Conservation (phyloP, 1,284 basidiomycete species). For the Ceraceosorus guamensis region DNA sequence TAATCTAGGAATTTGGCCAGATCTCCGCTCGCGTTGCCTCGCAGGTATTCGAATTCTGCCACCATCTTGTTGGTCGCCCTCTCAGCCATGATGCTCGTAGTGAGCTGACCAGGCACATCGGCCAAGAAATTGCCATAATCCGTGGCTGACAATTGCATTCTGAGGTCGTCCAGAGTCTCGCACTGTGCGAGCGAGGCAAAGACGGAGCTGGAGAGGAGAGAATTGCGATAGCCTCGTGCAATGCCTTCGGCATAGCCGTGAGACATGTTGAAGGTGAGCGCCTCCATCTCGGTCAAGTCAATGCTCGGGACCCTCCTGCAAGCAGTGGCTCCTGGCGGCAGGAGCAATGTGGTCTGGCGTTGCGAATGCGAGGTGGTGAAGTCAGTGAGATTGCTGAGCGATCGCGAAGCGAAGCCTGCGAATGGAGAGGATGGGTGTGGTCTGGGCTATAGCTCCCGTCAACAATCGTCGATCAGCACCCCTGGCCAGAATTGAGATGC, state of each 20-base stretch:
- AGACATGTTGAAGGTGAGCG: conserved; percentile 44
- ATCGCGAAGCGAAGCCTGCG: too few relatives aligned
- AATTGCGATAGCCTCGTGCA: conserved; percentile 87
- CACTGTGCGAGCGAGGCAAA: conserved; percentile 94
- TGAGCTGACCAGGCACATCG: conserved; percentile 90
- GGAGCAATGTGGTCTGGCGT: too few relatives aligned
- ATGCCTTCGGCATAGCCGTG: conserved; percentile 61
- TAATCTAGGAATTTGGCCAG: conserved; percentile 92
- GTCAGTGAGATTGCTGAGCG: too few relatives aligned
- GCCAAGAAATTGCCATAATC: conserved; percentile 98
- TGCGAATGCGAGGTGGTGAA: too few relatives aligned
- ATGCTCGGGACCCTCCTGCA: not conserved
- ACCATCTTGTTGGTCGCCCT: conserved; percentile 91
- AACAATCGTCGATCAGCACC: too few relatives aligned
- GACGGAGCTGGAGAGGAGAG: conserved; percentile 77
- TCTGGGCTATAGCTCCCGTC: too few relatives aligned
- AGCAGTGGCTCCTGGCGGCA: too few relatives aligned
- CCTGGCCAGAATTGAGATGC: too few relatives aligned
- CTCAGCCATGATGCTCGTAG: conserved; percentile 88
- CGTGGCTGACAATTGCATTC: conserved; percentile 74
- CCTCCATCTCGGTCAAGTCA: conserved; percentile 31
- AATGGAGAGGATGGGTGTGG: too few relatives aligned
- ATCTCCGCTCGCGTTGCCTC: conserved; percentile 83
- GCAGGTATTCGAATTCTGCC: conserved; percentile 91
- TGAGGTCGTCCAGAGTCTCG: conserved; percentile 77